Evolutionary conservation across 2,329 filamentous ascomycete genomes (phyloP).

Genomic region (Fusarium pseudoanthophilum): DNA sequence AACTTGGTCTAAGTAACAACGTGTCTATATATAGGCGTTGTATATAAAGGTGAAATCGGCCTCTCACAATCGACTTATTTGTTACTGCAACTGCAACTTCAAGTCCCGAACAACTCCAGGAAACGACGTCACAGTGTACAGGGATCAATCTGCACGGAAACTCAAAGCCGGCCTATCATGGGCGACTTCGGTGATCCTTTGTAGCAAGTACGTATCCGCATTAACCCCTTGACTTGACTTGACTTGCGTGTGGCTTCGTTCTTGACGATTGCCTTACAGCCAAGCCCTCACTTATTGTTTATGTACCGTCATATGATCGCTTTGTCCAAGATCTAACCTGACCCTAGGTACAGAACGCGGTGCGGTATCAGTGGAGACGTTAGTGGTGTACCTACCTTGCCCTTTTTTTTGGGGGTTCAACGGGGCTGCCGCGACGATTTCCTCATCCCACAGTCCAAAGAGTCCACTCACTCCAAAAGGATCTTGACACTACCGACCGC

Average conservation of each 20-base stretch:
- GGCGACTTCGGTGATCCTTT: conserved; percentile 13
- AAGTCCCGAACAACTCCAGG: conserved; percentile 9
- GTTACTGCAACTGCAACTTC: neutral
- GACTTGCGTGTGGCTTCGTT: conserved; percentile 10
- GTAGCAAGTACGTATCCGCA: conserved; percentile 18
- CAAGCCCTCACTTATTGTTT: conserved; percentile 23
- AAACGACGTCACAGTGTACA: conserved; percentile 35
- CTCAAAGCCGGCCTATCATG: conserved; percentile 30
- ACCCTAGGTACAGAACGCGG: conserved; percentile 1
- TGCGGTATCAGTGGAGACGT: conserved; percentile 19
- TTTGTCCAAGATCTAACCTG: neutral
- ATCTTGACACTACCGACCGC: conserved; percentile 8
- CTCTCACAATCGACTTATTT: conserved; percentile 15
- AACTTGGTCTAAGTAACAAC: neutral
- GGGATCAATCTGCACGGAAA: conserved; percentile 22
- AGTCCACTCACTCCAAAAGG: conserved; percentile 15
- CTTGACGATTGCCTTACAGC: conserved; percentile 9
- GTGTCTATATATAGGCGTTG: neutral
- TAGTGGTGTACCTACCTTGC: conserved; percentile 22
- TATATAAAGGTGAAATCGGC: neutral
- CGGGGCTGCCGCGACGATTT: conserved; percentile 31
- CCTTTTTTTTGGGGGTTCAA: conserved; percentile 15
- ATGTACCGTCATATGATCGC: neutral
- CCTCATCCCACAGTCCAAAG: conserved; percentile 23
- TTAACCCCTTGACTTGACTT: conserved; percentile 11